Base-by-base conservation (phyloP, 805 yeast genomes). In the Cyberlindnera euphorbiae region DNA sequence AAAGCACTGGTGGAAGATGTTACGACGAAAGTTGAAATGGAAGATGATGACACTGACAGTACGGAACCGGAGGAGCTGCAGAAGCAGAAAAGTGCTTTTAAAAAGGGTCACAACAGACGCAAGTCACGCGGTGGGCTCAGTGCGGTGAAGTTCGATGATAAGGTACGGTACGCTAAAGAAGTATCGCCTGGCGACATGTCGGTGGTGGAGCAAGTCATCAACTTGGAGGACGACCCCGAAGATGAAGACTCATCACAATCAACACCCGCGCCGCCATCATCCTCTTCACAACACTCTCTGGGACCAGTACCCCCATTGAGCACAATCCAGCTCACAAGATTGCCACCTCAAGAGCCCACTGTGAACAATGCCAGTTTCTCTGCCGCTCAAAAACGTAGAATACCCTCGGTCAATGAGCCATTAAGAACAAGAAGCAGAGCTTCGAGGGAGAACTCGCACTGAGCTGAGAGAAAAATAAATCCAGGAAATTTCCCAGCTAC, bases 391-490 rank as follows among this genome's bases (percentile, higher is more conserved):
- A 44, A 53, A 35, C 46, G 58, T 41, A 35, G 59, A 26, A 41
- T 44, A 0, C 59, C 59, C 2, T 41, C 54, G 4, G 35, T 52
- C 1, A 38, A 53, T 3, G 55, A 49, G 13, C 58, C 59, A 1
- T 23, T 52, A 19, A 32, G 59, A 30, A 55, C 59, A 2, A 41
- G 59, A 41, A 49, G 55, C 30, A 41, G 54, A 23, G 41, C 55
- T 1, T 49, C 55, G 9, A 44, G 54, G 17, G 53, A 51, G 34
- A 49, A 37, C 30, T 53, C 56, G 3, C 42, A 30, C 12, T 52
- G 17, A 32, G 5, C n/a, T 10, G 17, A n/a, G n/a, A n/a, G n/a
- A n/a, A n/a, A n/a, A n/a, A n/a, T n/a, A n/a, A n/a, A n/a, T n/a
- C n/a, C n/a, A n/a, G n/a, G n/a, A n/a, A n/a, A n/a, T n/a, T n/a